Percentiles rank a stretch among this genome's conserved stretches.
Evolutionary conservation across 2,329 filamentous ascomycete genomes (phyloP).

Genomic region (Immersiporthe knoxdaviesiana): DNA sequence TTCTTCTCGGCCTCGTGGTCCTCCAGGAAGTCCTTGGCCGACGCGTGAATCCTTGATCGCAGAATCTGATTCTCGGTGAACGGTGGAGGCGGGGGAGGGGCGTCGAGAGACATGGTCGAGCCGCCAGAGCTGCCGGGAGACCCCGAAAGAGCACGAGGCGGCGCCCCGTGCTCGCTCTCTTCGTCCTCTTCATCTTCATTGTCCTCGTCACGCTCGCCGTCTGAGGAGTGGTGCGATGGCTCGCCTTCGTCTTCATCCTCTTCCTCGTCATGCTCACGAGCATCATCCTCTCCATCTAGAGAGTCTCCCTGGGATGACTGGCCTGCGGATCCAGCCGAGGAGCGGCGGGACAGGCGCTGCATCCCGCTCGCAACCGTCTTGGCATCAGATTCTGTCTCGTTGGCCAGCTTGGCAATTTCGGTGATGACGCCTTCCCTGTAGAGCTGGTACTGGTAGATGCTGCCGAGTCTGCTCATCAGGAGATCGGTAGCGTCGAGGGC

Average conservation of each 20-base stretch:
- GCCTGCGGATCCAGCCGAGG: constrained; percentile 36
- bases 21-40: constrained; percentile 83
- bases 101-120: constrained; percentile 67
- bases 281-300: constrained; percentile 53
- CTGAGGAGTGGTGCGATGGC: constrained; percentile 39
- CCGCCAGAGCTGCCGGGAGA: constrained; percentile 69
- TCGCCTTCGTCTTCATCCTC: constrained; percentile 52
- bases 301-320: constrained; percentile 32
- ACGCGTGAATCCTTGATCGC: constrained; percentile 72
- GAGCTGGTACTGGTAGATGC: constrained; percentile 93
- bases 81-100: constrained; percentile 50
- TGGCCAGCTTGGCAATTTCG: constrained; percentile 82
- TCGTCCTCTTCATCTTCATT: constrained; percentile 59
- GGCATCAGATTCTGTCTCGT: constrained; percentile 44
- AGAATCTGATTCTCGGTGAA: constrained; percentile 58
- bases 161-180: constrained; percentile 50
- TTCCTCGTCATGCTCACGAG: constrained; percentile 55
- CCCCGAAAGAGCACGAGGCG: constrained; percentile 64
- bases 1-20: constrained; percentile 77
- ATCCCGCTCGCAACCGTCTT: constrained; percentile 32
- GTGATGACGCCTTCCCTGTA: constrained; percentile 95
- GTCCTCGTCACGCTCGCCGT: constrained; percentile 50
- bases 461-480: constrained; percentile 78
- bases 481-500: constrained; percentile 90
- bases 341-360: constrained; percentile 38